Evolutionary conservation across 2,329 filamentous ascomycete species (phyloP), one percentile per base, ranked within the genome.

Genomic region (Diaporthe sp.): DNA sequence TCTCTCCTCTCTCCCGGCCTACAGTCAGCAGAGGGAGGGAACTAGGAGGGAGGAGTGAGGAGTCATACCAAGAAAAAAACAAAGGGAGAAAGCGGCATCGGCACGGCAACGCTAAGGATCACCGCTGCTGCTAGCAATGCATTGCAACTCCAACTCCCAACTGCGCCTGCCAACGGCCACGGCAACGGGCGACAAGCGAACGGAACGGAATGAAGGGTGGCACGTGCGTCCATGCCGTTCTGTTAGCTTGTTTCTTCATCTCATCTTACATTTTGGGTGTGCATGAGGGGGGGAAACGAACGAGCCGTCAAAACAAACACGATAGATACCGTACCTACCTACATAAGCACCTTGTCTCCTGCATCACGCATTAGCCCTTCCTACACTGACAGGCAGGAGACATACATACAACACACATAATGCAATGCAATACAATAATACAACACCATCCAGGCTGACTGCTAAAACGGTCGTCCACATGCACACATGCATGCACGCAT

Each of bases 151-250:
- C 30, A 30, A 22, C 54, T 33, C n/a, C n/a, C 55, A 38, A 25
- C 58, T 35, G 42, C 61, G 15, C 22, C 19, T 47, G 60, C 60
- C n/a, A 30, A 67, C 30, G 30, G 61, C 61, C 22, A 30, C 28
- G 25, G 60, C 60, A 25, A 28, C n/a, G 40, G 57, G 35, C 35
- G 57, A 61, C n/a, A 28, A 35, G 19, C 61, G n/a, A 50, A n/a
- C 61, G 61, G 61, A n/a, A 38, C 45, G 64, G 64, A 67, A 67
- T 67, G 64, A 67, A 10, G 64, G 82, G 81, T 73, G 83, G 84
- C 76, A 83, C 84, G 75, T 87, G 79, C 67, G 86, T 85, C 78
- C 82, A 82, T 77, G 84, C 81, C 84, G 85, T 86, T 86, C 38
- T 17, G 22, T 17, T 10, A 30, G 42, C 33, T 25, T 66, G 61